Percentiles rank a stretch among this genome's conserved stretches.
These are phyloP conservation scores for Boletus subcaerulescens DNA, from an alignment of 768 basidiomycete species.

Conservation along the genomic window DNA sequence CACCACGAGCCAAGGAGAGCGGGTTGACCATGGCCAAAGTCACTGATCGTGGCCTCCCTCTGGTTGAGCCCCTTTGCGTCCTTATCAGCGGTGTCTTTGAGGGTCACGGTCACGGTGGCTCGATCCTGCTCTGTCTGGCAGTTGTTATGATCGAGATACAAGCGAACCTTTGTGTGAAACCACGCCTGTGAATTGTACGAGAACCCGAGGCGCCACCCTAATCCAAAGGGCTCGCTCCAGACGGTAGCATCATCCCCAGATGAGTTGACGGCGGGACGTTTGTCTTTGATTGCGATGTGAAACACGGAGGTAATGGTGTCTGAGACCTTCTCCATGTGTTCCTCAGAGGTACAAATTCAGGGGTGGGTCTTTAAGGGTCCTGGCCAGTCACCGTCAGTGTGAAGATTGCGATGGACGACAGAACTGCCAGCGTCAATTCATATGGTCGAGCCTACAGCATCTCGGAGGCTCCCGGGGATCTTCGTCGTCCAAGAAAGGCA, in stretches of 20 bases:
- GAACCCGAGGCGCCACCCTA: constrained; percentile 29
- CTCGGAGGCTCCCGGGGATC: background rate
- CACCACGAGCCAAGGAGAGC: constrained; percentile 25
- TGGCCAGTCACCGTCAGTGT: too few species aligned
- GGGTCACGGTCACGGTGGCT: constrained; percentile 12
- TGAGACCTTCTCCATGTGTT: constrained; percentile 24
- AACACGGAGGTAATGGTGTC: constrained; percentile 25
- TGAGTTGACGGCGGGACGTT: constrained; percentile 15
- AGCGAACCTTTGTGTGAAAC: constrained; percentile 20
- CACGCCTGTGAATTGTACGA: constrained; percentile 17
- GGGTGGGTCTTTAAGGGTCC: too few species aligned
- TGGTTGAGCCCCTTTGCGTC: constrained; percentile 4
- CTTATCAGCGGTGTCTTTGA: constrained; percentile 5
- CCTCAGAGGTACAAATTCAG: too few species aligned
- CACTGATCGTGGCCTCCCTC: constrained; percentile 15
- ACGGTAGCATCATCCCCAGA: constrained; percentile 1
- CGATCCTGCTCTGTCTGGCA: constrained; percentile 19
- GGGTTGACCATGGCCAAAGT: constrained; percentile 28
- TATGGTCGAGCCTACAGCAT: constrained; percentile 3
- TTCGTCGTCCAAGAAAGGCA: constrained; percentile 7
- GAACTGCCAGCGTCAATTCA: too few species aligned
- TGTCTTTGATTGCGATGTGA: constrained; percentile 23
- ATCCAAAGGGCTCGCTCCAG: constrained; percentile 28
- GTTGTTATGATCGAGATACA: constrained; percentile 30
- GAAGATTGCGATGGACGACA: too few species aligned